These are phyloP conservation scores for Anthoceros angustus DNA, from an alignment of 225 moss, liverwort and hornwort genomes.

Conservation along the genomic window DNA sequence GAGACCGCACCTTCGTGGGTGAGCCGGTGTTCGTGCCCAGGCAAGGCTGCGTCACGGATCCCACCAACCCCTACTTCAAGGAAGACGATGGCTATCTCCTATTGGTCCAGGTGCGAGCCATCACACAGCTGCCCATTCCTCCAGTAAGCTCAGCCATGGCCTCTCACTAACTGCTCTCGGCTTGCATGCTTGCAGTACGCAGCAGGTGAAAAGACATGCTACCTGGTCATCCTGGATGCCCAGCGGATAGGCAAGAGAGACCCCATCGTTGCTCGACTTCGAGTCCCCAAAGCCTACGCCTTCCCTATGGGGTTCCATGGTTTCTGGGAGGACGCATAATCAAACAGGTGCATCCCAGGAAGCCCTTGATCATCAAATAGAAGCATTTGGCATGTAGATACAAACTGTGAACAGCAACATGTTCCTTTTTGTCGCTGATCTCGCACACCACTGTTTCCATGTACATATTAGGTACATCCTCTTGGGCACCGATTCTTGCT, in stretches of 20 bases:
- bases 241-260: slow-evolving; percentile 12
- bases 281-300: slow-evolving; percentile 15
- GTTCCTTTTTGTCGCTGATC: too few relatives aligned
- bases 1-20: slow-evolving; percentile 22
- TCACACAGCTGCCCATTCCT: neutral
- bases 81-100: slow-evolving; percentile 27
- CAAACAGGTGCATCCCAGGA: too few relatives aligned
- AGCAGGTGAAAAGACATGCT: slow-evolving; percentile 21
- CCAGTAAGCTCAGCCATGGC: neutral
- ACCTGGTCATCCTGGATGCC: slow-evolving; percentile 23
- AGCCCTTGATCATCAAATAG: too few relatives aligned
- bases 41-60: slow-evolving; percentile 1
- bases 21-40: slow-evolving; percentile 20
- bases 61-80: slow-evolving; percentile 11
- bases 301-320: slow-evolving; percentile 30
- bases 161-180: neutral
- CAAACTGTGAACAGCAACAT: too few relatives aligned
- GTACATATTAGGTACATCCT: too few relatives aligned
- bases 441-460: too few relatives aligned
- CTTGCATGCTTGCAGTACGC: slow-evolving; percentile 14
- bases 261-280: slow-evolving; percentile 17
- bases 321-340: slow-evolving; percentile 13
- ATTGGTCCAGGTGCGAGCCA: slow-evolving; percentile 13
- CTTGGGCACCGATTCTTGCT: too few relatives aligned
- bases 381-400: too few relatives aligned